These are phyloP conservation scores for Dovyalis caffra DNA, from an alignment of 345 rosid genomes.

Conservation along the genomic window DNA sequence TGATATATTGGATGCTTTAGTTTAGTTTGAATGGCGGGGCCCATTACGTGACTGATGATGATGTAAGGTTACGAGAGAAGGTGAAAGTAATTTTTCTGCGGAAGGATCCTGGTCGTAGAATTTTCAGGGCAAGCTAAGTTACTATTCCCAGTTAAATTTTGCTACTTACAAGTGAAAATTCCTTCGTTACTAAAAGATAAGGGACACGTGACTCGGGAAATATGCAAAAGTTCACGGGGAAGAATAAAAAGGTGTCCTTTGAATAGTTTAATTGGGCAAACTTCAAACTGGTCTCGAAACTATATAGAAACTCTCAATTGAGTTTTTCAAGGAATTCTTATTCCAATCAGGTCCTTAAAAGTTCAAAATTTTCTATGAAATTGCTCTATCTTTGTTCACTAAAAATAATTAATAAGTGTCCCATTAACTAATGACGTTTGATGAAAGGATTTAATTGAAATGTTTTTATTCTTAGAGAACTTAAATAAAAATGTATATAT, in stretches of 20 bases:
- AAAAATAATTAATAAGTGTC: neutral
- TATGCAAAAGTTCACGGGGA: neutral
- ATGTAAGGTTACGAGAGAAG: neutral
- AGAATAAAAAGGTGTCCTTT: neutral
- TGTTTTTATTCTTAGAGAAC: neutral
- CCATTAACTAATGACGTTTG: neutral
- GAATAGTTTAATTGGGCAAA: neutral
- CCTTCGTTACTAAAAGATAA: neutral
- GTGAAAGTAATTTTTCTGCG: neutral
- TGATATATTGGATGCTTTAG: neutral
- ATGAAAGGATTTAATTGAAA: neutral
- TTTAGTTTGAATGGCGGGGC: neutral
- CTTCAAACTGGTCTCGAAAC: neutral
- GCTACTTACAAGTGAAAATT: neutral
- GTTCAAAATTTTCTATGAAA: neutral
- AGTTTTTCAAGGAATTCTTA: neutral
- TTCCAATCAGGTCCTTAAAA: neutral
- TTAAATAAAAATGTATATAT: neutral
- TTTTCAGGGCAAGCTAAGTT: neutral
- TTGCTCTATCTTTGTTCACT: neutral
- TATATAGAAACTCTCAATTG: neutral
- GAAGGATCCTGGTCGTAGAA: too few relatives aligned
- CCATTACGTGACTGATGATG: neutral
- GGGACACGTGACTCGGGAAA: neutral
- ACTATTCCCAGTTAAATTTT: neutral